Evolutionary conservation across 2,329 filamentous ascomycete species (phyloP), one percentile per base, ranked within the genome.

Genomic region (Ustulina deusta): DNA sequence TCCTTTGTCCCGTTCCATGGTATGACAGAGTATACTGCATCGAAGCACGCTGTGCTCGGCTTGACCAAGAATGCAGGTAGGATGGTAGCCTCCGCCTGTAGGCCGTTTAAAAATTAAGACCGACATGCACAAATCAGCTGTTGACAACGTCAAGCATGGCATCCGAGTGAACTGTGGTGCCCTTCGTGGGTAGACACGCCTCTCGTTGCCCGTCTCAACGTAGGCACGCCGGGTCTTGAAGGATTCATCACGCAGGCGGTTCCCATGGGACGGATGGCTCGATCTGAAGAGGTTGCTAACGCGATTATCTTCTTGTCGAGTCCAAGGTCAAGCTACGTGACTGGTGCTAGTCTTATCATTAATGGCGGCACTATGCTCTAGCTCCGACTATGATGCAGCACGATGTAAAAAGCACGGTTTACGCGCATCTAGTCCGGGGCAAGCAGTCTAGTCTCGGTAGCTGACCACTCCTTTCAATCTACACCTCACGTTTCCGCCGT

Each of bases 11-110:
- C 46, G 15, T 32, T 52, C 48, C 3, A 32, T n/a, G 27, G 48
- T 6, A 34, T 52, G 48, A 25, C 25, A 3, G 27, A 52, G 25
- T 52, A 52, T 15, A 52, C 25, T 52, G n/a, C 27, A 9, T 25
- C 48, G 9, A 52, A 52, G n/a, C 48, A 52, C n/a, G 48, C 13
- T 7, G 48, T 52, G 7, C 48, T 52, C n/a, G 48, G 48, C 17
- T 17, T 52, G 2, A 32, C 10, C n/a, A 52, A 52, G 27, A 52
- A 25, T 52, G 48, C 48, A 3, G 48, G 48, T 52, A n/a, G 27
- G 48, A n/a, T n/a, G n/a, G n/a, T n/a, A n/a, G n/a, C n/a, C n/a
- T n/a, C n/a, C n/a, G n/a, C n/a, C n/a, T n/a, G n/a, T n/a, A n/a
- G n/a, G n/a, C n/a, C n/a, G n/a, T n/a, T 52, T 7, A 32, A 10